Evolutionary conservation across 768 basidiomycete genomes (phyloP), one percentile per base, ranked within the genome.

Genomic region (Amanita rubescens): DNA sequence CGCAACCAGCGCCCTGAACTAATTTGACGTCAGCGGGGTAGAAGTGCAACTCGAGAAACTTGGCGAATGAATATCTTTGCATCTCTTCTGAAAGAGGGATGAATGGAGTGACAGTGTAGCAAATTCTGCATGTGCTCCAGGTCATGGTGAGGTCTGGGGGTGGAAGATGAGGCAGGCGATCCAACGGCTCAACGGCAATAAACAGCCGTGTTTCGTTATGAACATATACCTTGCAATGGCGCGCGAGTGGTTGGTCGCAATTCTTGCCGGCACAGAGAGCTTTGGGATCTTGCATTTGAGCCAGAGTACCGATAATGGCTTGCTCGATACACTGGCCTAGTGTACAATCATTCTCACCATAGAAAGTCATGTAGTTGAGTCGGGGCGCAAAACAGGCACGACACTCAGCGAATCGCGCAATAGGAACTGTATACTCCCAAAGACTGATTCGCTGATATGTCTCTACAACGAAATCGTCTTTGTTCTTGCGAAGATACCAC

Each of bases 1-100:
- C 80, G 63, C 96, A 98, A 3, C 85, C 86, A 30, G 92, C 90
- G 8, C 89, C 91, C 60, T 84, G 86, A n/a, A 91, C 82, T 45
- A 91, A 74, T 61, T 83, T 78, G 62, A 94, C 84, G 57, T 90
- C 83, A 32, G 91, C 82, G 27, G 93, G 94, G 68, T 98, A 96
- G 68, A 97, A 97, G 63, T 93, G 89, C 24, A 95, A 81, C 64
- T 99, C 95, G 25, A 99, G 78, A 67, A 95, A 98, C 61, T 96
- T 94, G 33, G 88, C 91, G 65, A 97, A 95, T 4, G 94, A 97
- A 65, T 95, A 93, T 53, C 86, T 75, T 62, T 91, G 88, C 77
- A 94, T 93, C 65, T 95, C 93, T 60, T 90, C 86, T 1, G 91
- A 91, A 35, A 92, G 83, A 5, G 85, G 86, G 59, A 94, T 88